phyloP scores from a whole-genome alignment of 257 asterid genomes.

The Ballota nigra region DNA sequence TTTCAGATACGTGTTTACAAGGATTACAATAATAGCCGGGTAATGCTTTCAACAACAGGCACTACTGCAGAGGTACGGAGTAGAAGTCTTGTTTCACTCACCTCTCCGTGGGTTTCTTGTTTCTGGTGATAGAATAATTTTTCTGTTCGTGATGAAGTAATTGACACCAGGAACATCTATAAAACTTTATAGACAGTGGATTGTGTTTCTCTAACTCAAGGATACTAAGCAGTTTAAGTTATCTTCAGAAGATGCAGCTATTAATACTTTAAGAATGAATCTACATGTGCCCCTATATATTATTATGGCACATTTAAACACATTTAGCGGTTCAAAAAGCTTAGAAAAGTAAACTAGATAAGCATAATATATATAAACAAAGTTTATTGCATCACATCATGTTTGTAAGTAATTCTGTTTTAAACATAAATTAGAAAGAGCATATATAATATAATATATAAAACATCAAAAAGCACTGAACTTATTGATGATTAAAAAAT shows the following conservation, averaged over 20 bases:
- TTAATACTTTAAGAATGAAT: not conserved
- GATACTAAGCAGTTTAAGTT: conserved; percentile 2
- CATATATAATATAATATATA: not conserved
- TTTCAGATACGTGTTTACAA: conserved; percentile 72
- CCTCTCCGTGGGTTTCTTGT: conserved; percentile 3
- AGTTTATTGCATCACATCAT: not conserved
- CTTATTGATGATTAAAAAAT: not conserved
- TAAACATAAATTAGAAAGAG: not conserved
- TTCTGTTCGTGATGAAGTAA: not conserved
- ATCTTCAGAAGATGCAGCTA: conserved; percentile 13
- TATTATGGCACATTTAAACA: not conserved
- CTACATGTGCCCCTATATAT: not conserved
- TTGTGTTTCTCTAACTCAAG: conserved; percentile 3
- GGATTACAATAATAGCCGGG: conserved; percentile 50
- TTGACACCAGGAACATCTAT: conserved; percentile 3
- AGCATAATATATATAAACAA: not conserved
- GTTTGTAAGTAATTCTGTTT: not conserved
- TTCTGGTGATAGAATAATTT: conserved; percentile 3
- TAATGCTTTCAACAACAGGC: conserved; percentile 67
- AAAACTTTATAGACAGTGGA: not conserved
- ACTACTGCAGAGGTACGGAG: conserved; percentile 88
- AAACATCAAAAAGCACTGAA: not conserved
- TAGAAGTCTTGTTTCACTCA: conserved; percentile 5
- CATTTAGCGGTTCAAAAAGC: not conserved
- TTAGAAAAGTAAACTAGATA: not conserved